Evolutionary conservation across 129 eudicot genomes (phyloP).

Genomic region (Lonicera japonica): DNA sequence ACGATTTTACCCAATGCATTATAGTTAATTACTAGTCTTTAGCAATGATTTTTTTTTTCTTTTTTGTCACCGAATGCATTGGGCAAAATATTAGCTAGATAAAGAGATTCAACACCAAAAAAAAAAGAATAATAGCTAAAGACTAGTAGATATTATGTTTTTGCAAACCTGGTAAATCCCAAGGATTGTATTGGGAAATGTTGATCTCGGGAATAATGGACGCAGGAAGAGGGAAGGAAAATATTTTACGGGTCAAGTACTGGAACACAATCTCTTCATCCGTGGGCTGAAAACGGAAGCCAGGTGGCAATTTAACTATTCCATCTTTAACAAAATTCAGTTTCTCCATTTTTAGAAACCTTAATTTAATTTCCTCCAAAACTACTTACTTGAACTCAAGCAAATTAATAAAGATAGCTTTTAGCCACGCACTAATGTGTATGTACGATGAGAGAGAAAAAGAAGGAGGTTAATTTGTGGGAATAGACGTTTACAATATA

Average conservation of each 20-base stretch:
- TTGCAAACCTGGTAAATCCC: constrained; percentile 71
- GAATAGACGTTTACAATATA: neutral
- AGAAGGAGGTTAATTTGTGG: constrained; percentile 15
- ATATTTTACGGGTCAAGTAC: constrained; percentile 64
- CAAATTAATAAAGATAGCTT: neutral
- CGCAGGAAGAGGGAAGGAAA: constrained; percentile 77
- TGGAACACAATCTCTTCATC: constrained; percentile 87
- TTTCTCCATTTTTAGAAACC: constrained; percentile 25
- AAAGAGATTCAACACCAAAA: neutral
- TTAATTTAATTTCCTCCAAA: neutral
- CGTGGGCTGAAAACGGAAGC: constrained; percentile 84
- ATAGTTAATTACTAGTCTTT: too few species aligned
- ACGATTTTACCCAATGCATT: too few species aligned
- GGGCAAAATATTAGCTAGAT: neutral
- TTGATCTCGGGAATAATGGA: constrained; percentile 67
- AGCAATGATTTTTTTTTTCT: neutral
- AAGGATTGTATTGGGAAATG: constrained; percentile 49
- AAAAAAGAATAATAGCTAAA: neutral
- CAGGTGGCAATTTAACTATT: constrained; percentile 65
- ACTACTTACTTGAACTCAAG: neutral
- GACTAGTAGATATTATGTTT: too few species aligned
- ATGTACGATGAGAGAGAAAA: constrained; percentile 1
- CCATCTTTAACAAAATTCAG: constrained; percentile 69
- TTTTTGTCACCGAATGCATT: neutral
- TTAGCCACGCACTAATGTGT: neutral